Percentiles rank a stretch among this genome's conserved stretches.
Evolutionary conservation across 495 filamentous ascomycete species (phyloP).

Genomic region (Parathielavia appendiculata): DNA sequence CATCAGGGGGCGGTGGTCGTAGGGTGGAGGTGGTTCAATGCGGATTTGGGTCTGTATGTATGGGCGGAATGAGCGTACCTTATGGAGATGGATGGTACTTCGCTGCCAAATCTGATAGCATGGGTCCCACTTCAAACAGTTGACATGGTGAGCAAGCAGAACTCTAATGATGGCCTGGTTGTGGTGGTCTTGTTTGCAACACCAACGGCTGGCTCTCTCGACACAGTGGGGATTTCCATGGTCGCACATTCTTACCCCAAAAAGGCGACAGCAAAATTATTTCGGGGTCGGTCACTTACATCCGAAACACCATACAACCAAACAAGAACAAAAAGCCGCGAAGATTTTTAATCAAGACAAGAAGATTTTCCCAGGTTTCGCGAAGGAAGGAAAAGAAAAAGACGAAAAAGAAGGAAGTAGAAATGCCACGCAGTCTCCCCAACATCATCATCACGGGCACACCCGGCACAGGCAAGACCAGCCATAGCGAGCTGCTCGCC

Average conservation of each 20-base stretch:
- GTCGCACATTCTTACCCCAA: slow-evolving; percentile 8
- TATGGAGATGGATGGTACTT: background rate
- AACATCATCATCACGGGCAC: slow-evolving; percentile 96
- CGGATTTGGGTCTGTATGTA: background rate
- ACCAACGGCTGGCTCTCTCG: background rate
- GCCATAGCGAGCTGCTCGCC: slow-evolving; percentile 74
- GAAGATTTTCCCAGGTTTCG: background rate
- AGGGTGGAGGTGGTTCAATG: no score
- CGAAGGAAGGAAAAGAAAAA: background rate
- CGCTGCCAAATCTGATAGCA: background rate
- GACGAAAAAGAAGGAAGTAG: slow-evolving; percentile 29
- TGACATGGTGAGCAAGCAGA: no score
- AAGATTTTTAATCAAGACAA: background rate
- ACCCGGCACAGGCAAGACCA: slow-evolving; percentile 91
- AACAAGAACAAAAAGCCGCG: background rate
- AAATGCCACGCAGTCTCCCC: slow-evolving; percentile 55
- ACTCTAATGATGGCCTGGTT: background rate
- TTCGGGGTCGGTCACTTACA: slow-evolving; percentile 14
- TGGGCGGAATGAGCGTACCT: background rate
- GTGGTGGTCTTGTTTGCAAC: background rate
- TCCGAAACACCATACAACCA: background rate
- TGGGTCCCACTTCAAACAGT: no score
- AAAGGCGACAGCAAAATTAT: slow-evolving; percentile 15
- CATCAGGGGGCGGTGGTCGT: background rate
- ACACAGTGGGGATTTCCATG: slow-evolving; percentile 13